phyloP scores from a whole-genome alignment of 192 early-diverging fungal species.

The Gorgonomyces haynaldii region DNA sequence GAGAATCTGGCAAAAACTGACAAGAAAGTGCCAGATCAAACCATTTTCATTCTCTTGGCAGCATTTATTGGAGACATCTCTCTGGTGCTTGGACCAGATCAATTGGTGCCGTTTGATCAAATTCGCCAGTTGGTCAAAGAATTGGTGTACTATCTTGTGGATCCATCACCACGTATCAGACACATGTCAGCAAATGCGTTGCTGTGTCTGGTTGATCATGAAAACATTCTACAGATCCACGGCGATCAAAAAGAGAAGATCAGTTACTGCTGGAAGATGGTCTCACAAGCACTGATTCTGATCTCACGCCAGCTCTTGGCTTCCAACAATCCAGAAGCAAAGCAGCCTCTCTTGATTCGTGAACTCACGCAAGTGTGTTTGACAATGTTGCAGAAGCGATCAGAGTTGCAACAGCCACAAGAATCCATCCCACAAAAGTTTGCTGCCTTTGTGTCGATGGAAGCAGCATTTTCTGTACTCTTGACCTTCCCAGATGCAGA shows the following conservation, averaged over 20 bases:
- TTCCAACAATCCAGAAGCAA: background rate
- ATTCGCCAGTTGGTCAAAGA: background rate
- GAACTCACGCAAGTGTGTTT: background rate
- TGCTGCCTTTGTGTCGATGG: conserved; percentile 56
- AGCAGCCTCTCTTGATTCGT: background rate
- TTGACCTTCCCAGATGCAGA: conserved; percentile 48
- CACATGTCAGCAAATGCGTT: too few relatives aligned
- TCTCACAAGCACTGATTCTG: background rate
- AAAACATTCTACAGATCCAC: background rate
- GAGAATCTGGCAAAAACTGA: too few relatives aligned
- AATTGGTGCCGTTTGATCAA: background rate
- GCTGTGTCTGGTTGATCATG: background rate
- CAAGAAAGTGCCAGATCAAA: too few relatives aligned
- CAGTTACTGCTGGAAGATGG: background rate
- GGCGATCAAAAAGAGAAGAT: background rate
- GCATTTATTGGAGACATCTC: too few relatives aligned
- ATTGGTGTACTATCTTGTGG: background rate
- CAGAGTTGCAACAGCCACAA: background rate
- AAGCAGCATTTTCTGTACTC: conserved; percentile 59
- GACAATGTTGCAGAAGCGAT: background rate
- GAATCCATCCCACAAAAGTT: conserved; percentile 41
- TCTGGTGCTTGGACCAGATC: too few relatives aligned
- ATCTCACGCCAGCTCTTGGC: background rate
- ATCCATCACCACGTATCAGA: too few relatives aligned
- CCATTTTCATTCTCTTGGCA: too few relatives aligned